Evolutionary conservation across 352 stramenopile genomes (phyloP), one percentile per base, ranked within the genome.

Genomic region (Phytophthora sojae): DNA sequence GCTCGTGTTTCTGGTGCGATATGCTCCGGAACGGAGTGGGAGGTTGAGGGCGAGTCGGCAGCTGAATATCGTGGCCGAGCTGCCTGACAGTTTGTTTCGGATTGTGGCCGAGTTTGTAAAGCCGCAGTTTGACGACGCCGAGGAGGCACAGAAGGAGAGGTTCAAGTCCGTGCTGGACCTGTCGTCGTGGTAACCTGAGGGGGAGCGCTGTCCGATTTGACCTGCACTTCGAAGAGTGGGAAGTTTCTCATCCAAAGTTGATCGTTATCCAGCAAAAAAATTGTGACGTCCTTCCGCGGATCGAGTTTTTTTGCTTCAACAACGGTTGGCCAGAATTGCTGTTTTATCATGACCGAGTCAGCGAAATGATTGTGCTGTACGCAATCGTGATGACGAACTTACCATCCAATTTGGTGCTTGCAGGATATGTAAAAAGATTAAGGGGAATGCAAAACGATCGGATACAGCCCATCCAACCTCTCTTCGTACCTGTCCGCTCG

Each of bases 61-160:
- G 26, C 8, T 61, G 17, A 69, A 75, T 63, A 54, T 75, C n/a
- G 50, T 75, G 39, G 50, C 60, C 6, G 42, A 68, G 4, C 44
- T 68, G 7, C 65, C 23, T 2, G 52, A 47, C 21, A 45, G 21
- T 15, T 15, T 75, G 37, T 75, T 75, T 39, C 67, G 61, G 11
- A 67, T 67, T 25, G 65, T 73, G 4, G 51, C 32, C 0, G 65
- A 63, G 19, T 68, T 67, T 32, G 39, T 75, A 12, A 75, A 70
- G n/a, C 61, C 68, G 9, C 59, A 49, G 12, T 75, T 75, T 60
- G 23, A 75, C 23, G 68, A 75, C n/a, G 62, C 51, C 0, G 68
- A 71, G 49, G 62, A 75, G 44, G 62, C 62, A 0, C 68, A 75
- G 68, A 75, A 67, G 12, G 68, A 71, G 15, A 25, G 68, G 26